Percentiles rank a stretch among this genome's conserved stretches.
Conservation (phyloP, 176 grass and related monocot species). For the Eremochloa ophiuroides region DNA sequence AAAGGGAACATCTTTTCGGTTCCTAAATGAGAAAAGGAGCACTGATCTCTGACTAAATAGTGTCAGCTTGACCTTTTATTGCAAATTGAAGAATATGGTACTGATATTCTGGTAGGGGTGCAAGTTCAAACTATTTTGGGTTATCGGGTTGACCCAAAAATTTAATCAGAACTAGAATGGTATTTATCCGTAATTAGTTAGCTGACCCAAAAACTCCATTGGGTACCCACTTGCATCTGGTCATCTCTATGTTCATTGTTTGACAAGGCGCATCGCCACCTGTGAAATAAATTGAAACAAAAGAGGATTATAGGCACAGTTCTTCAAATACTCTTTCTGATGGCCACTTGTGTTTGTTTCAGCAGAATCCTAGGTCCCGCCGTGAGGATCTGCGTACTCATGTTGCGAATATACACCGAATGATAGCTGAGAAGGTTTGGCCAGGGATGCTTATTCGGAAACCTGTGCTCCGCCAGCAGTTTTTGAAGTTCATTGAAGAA, state of each 20-base stretch:
- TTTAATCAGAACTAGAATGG: not conserved
- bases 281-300: not conserved
- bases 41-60: not conserved
- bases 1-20: not conserved
- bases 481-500: conserved; percentile 89
- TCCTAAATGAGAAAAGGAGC: not conserved
- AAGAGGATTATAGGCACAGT: conserved; percentile 7
- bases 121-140: not conserved
- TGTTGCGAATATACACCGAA: conserved; percentile 80
- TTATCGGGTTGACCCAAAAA: no score
- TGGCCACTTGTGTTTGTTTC: conserved; percentile 26
- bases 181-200: not conserved
- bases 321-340: conserved; percentile 15
- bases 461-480: conserved; percentile 72
- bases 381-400: conserved; percentile 95
- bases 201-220: not conserved
- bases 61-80: conserved; percentile 8
- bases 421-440: conserved; percentile 97
- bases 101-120: not conserved
- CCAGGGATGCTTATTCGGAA: conserved; percentile 83
- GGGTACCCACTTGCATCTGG: not conserved
- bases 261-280: not conserved
- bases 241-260: not conserved
- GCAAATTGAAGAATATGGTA: conserved; percentile 11
- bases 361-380: conserved; percentile 81